Evolutionary conservation across 2,329 filamentous ascomycete genomes (phyloP).

Genomic region (Arachnopeziza araneosa): DNA sequence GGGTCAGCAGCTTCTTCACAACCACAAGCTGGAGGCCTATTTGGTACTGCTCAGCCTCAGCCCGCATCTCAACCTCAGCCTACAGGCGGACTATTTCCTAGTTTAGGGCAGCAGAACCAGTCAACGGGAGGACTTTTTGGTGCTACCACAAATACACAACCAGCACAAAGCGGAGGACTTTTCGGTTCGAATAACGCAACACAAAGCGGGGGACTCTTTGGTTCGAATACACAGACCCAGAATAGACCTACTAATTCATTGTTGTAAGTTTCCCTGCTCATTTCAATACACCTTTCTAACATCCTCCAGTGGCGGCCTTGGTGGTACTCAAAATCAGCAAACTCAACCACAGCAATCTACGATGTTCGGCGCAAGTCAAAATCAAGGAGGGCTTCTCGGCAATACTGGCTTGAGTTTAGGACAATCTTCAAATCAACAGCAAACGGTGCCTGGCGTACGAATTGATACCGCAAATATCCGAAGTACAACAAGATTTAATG

Average conservation of each 20-base stretch:
- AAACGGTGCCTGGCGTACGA: constrained; percentile 63
- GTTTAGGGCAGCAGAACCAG: constrained; percentile 14
- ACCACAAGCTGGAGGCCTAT: constrained; percentile 14
- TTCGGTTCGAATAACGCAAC: constrained; percentile 20
- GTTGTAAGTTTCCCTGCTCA: constrained; percentile 25
- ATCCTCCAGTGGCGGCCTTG: constrained; percentile 19
- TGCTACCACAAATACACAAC: constrained; percentile 21
- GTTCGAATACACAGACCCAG: constrained; percentile 23
- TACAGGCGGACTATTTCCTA: constrained; percentile 15
- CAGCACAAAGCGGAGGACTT: constrained; percentile 22
- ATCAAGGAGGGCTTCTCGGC: constrained; percentile 26
- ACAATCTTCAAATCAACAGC: constrained; percentile 42
- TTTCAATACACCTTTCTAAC: constrained; percentile 11
- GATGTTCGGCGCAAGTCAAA: constrained; percentile 21
- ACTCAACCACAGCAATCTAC: constrained; percentile 21
- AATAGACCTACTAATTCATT: constrained; percentile 26
- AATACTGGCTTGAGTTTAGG: constrained; percentile 35
- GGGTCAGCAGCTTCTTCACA: constrained; percentile 13
- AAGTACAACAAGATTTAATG: constrained; percentile 86
- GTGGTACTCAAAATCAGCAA: constrained; percentile 22
- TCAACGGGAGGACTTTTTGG: constrained; percentile 30
- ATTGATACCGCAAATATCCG: constrained; percentile 75
- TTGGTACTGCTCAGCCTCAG: constrained; percentile 13
- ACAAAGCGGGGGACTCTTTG: constrained; percentile 20
- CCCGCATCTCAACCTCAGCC: constrained; percentile 12